Evolutionary conservation across 352 stramenopile species (phyloP).

Genomic region (Phytophthora sp.): DNA sequence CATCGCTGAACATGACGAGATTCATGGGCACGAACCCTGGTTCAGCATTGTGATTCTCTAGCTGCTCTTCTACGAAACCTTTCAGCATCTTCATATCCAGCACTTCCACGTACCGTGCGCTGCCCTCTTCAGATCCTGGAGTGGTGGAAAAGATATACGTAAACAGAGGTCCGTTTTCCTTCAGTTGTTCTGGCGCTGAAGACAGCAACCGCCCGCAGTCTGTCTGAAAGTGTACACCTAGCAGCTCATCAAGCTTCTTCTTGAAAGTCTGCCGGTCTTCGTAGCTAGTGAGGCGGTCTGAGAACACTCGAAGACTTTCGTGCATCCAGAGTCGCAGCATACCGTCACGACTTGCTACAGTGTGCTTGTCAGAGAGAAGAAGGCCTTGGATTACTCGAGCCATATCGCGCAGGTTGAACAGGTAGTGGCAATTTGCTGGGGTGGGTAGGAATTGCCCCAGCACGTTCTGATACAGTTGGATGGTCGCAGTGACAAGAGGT

Average conservation of each 20-base stretch:
- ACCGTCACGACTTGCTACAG: slow-evolving; percentile 68
- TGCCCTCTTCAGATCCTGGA: slow-evolving; percentile 37
- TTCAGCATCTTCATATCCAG: slow-evolving; percentile 90
- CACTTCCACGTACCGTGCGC: slow-evolving; percentile 75
- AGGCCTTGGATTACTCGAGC: slow-evolving; percentile 89
- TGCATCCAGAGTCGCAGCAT: slow-evolving; percentile 91
- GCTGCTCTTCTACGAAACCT: slow-evolving; percentile 88
- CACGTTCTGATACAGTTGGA: slow-evolving; percentile 88
- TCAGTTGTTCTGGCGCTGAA: slow-evolving; percentile 64
- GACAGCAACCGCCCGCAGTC: slow-evolving; percentile 74
- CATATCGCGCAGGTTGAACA: slow-evolving; percentile 92
- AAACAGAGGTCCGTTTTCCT: slow-evolving; percentile 84
- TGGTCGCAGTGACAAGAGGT: slow-evolving; percentile 79
- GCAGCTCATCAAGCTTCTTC: slow-evolving; percentile 78
- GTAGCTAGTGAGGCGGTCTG: slow-evolving; percentile 88
- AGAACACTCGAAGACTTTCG: slow-evolving; percentile 90
- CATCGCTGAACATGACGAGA: slow-evolving; percentile 92
- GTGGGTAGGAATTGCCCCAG: slow-evolving; percentile 89
- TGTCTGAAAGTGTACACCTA: slow-evolving; percentile 79
- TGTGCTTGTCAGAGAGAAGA: slow-evolving; percentile 76
- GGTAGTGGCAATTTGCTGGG: slow-evolving; percentile 89
- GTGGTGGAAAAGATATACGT: slow-evolving; percentile 75
- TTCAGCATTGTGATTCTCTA: slow-evolving; percentile 93
- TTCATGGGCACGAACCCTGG: slow-evolving; percentile 90
- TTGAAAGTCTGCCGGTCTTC: slow-evolving; percentile 93